Evolutionary conservation across 192 early-diverging fungal genomes (phyloP).

Genomic region (Linnemannia elongata): DNA sequence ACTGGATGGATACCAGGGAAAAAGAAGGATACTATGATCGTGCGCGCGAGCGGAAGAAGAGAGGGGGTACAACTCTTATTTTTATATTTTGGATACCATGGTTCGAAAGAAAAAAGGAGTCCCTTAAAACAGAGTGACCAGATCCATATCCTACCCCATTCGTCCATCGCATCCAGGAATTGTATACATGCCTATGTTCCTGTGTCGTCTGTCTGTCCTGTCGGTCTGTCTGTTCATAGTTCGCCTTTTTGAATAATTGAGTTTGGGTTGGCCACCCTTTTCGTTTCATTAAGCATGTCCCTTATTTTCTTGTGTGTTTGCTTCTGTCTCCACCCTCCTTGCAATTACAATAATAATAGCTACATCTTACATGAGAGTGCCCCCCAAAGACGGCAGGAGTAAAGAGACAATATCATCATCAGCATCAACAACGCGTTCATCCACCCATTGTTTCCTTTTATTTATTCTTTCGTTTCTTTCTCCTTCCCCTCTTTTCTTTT

Average conservation of each 20-base stretch:
- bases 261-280: slow-evolving; percentile 78
- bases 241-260: slow-evolving; percentile 90
- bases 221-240: slow-evolving; percentile 76
- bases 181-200: not conserved
- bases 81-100: not conserved
- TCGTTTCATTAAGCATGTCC: slow-evolving; percentile 50
- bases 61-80: not conserved
- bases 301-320: not conserved
- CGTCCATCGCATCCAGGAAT: no score
- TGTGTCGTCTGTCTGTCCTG: slow-evolving; percentile 58
- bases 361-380: slow-evolving; percentile 2
- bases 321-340: not conserved
- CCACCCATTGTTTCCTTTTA: not conserved
- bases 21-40: not conserved
- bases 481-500: not conserved
- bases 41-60: not conserved
- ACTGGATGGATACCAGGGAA: not conserved
- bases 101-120: not conserved
- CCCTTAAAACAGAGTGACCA: not conserved
- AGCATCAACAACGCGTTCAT: not conserved
- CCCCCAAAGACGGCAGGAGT: not conserved
- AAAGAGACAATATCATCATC: no score
- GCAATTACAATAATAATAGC: not conserved
- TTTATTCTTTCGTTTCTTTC: not conserved
- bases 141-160: not conserved